Evolutionary conservation across 83 land plant genomes (phyloP).

Genomic region (Thuja plicata): DNA sequence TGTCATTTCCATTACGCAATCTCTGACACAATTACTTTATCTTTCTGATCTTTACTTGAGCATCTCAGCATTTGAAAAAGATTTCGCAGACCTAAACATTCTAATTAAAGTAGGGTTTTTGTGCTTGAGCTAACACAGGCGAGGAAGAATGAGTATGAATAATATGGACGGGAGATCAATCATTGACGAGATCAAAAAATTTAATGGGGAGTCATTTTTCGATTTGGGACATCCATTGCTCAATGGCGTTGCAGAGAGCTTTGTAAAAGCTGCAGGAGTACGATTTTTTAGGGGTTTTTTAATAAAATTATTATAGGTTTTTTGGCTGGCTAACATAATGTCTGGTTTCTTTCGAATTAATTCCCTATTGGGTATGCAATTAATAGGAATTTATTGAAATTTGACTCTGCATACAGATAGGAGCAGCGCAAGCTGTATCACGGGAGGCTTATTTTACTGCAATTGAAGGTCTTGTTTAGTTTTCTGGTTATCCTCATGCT

Average conservation of each 20-base stretch:
- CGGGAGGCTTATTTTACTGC: conserved; percentile 53
- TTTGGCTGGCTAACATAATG: background rate
- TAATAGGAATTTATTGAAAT: background rate
- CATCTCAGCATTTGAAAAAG: no score
- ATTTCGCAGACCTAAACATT: background rate
- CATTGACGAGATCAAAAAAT: conserved; percentile 30
- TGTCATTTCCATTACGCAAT: no score
- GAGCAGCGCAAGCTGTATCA: conserved; percentile 65
- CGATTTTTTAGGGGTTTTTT: background rate
- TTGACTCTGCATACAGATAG: conserved; percentile 29
- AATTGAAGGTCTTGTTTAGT: conserved; percentile 27
- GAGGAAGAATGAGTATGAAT: background rate
- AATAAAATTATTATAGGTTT: background rate
- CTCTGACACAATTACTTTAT: no score
- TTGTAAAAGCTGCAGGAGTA: conserved; percentile 70
- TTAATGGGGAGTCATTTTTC: conserved; percentile 35
- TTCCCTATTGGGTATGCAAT: no score
- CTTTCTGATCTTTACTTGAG: no score
- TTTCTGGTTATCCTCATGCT: background rate
- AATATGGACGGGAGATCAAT: conserved; percentile 37
- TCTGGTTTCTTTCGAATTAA: no score
- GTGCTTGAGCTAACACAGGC: background rate
- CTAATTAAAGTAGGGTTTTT: background rate
- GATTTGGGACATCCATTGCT: conserved; percentile 73
- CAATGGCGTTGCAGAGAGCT: conserved; percentile 64